Evolutionary conservation across 202 grass and related monocot genomes (phyloP).

Genomic region (Carex arenaria): DNA sequence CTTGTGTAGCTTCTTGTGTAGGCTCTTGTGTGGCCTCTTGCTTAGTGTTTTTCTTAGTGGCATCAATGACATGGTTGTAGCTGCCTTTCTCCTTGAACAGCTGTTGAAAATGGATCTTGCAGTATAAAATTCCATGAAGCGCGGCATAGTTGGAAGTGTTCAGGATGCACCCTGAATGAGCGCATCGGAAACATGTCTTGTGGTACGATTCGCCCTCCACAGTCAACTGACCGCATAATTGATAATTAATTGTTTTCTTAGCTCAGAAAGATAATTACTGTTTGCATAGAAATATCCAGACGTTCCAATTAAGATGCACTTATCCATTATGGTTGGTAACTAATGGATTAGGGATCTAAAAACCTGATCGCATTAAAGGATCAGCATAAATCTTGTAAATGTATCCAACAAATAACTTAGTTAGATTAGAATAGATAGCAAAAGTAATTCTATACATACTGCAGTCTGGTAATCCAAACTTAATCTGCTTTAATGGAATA

Average conservation of each 20-base stretch:
- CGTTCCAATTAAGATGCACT: background rate
- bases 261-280: background rate
- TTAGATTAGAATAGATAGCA: background rate
- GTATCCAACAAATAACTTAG: background rate
- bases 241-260: background rate
- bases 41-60: constrained; percentile 45
- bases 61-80: constrained; percentile 72
- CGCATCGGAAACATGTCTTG: constrained; percentile 96
- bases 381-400: background rate
- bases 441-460: background rate
- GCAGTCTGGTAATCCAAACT: background rate
- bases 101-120: constrained; percentile 90
- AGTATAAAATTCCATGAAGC: constrained; percentile 86
- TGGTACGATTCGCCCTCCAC: constrained; percentile 88
- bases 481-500: background rate
- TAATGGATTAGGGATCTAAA: background rate
- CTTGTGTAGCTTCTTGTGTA: background rate
- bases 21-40: constrained; percentile 21
- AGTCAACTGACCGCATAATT: constrained; percentile 44
- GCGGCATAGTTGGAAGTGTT: constrained; percentile 82
- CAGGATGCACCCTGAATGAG: constrained; percentile 77
- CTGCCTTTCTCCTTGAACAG: constrained; percentile 98
- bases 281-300: background rate
- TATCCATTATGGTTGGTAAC: background rate
- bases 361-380: background rate